These are phyloP conservation scores for Alternaria metachromatica DNA, from an alignment of 2,329 filamentous ascomycete genomes.

Conservation along the genomic window DNA sequence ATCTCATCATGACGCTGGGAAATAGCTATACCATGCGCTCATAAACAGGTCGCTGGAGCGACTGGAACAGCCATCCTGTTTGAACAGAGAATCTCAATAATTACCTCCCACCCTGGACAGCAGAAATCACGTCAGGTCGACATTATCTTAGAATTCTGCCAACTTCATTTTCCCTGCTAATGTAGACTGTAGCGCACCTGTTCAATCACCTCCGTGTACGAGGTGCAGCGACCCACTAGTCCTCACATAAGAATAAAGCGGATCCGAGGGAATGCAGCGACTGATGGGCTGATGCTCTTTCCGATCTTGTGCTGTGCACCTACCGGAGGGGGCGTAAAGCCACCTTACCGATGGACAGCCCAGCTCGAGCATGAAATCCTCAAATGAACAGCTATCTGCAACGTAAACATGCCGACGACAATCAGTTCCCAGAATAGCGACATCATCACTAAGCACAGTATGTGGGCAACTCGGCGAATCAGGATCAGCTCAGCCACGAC, in stretches of 20 bases:
- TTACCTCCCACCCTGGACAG: not conserved
- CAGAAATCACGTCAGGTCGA: not conserved
- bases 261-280: not conserved
- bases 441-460: not conserved
- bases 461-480: conserved; percentile 5
- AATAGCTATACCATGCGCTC: not conserved
- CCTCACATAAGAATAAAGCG: not conserved
- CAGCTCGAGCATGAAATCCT: not conserved
- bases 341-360: not conserved
- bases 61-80: not conserved
- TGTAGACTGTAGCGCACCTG: not conserved
- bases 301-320: not conserved
- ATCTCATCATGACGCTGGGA: not conserved
- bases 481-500: conserved; percentile 15
- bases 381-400: not conserved
- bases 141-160: not conserved
- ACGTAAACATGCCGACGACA: not conserved
- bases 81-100: not conserved
- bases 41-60: not conserved
- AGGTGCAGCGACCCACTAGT: not conserved
- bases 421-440: not conserved
- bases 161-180: not conserved
- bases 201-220: not conserved
- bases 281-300: not conserved
- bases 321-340: not conserved